Evolutionary conservation across 2,329 filamentous ascomycete species (phyloP).

Genomic region (Colletotrichum endophyticum): DNA sequence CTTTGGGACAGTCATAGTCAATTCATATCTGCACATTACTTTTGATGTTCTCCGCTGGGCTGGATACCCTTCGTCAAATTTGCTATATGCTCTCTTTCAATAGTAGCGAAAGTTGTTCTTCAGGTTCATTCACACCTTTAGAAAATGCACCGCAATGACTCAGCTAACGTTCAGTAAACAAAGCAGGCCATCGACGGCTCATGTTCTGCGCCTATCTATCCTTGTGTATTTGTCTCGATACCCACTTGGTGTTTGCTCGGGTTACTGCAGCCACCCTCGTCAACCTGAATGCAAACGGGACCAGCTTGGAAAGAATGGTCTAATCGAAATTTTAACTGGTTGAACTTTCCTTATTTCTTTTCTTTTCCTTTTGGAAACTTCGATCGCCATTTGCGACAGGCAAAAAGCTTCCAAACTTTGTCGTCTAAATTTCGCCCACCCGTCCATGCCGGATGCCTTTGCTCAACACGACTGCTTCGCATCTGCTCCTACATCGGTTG

Average conservation of each 20-base stretch:
- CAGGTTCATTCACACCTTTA: neutral
- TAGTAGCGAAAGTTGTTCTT: neutral
- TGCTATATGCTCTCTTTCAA: neutral
- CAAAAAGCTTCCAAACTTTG: neutral
- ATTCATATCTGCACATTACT: neutral
- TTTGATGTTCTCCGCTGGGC: neutral
- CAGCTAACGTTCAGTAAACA: neutral
- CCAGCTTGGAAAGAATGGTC: neutral
- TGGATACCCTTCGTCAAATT: rapidly evolving
- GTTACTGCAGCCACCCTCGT: neutral
- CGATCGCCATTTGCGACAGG: neutral
- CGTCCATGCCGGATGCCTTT: neutral
- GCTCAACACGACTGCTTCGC: neutral
- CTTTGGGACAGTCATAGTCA: neutral
- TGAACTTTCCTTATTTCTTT: neutral
- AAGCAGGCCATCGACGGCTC: neutral
- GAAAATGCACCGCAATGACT: neutral
- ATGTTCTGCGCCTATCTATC: neutral
- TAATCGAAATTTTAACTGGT: neutral
- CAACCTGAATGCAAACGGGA: neutral
- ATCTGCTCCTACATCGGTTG: neutral
- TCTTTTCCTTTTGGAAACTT: neutral
- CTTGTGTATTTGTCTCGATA: neutral
- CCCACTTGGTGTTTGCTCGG: neutral
- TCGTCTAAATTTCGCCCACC: neutral